Conservation (phyloP, 2,329 filamentous ascomycete species). For the Phoma herbarum region DNA sequence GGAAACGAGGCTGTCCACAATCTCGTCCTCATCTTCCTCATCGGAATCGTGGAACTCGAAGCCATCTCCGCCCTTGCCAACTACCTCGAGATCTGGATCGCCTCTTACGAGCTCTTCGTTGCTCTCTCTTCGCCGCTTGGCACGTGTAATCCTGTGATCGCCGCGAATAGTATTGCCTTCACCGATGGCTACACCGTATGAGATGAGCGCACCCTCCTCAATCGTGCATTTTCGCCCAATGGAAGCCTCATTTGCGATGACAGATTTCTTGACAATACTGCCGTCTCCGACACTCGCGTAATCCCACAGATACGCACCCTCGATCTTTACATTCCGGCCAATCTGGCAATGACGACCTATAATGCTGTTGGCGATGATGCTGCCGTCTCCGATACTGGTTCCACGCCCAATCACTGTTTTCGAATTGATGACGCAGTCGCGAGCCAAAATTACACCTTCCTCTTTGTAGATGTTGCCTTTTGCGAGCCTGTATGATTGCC, state of each 20-base stretch:
- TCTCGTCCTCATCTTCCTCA: slow-evolving; percentile 70
- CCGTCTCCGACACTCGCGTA: slow-evolving; percentile 79
- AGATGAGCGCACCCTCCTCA: slow-evolving; percentile 77
- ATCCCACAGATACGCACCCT: slow-evolving; percentile 89
- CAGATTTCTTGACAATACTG: slow-evolving; percentile 72
- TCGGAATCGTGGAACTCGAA: slow-evolving; percentile 67
- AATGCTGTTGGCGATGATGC: slow-evolving; percentile 75
- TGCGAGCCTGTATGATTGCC: slow-evolving; percentile 77
- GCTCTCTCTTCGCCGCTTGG: slow-evolving; percentile 57
- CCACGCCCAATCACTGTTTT: slow-evolving; percentile 79
- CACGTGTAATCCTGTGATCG: slow-evolving; percentile 56
- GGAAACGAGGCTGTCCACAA: slow-evolving; percentile 52
- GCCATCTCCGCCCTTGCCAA: slow-evolving; percentile 67
- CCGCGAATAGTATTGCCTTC: slow-evolving; percentile 63
- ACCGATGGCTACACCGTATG: slow-evolving; percentile 77
- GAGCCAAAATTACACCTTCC: slow-evolving; percentile 75
- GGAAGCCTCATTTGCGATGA: slow-evolving; percentile 76
- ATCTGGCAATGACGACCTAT: slow-evolving; percentile 88
- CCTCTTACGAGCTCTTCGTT: slow-evolving; percentile 50
- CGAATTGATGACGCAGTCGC: slow-evolving; percentile 73
- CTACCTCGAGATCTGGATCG: slow-evolving; percentile 60
- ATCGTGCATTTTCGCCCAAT: slow-evolving; percentile 77
- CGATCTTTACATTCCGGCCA: slow-evolving; percentile 81
- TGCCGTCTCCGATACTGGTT: slow-evolving; percentile 77
- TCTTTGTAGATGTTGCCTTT: slow-evolving; percentile 80